Base-by-base conservation (phyloP, 1,139 yeast genomes). In the Geotrichum phurueaensis region DNA sequence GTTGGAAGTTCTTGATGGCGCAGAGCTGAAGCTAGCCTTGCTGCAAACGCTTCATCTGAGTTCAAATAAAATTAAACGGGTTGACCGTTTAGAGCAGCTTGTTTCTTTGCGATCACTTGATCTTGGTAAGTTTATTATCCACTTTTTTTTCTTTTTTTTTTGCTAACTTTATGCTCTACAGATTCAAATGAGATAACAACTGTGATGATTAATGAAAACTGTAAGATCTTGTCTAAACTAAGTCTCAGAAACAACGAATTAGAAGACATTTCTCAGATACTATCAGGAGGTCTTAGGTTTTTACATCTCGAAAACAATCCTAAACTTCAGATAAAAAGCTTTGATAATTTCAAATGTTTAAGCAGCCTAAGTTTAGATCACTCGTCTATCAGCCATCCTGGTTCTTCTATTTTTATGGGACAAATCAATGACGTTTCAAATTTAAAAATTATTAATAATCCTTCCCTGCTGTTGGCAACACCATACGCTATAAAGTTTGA, bases 1-100 rank as follows among this genome's bases (percentile, higher is more conserved):
- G 57, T 62, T 74, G 2, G 59, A 57, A 12, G 51, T 54, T 23
- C 64, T 71, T n/a, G 65, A 68, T 48, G 68, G 71, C 51, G 57
- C 56, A 27, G 63, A 58, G n/a, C 63, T 62, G 27, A 61, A 64
- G 3, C 65, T 71, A 68, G 55, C 51, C 22, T 49, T 52, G 25
- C 53, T 61, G 20, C 53, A 54, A 29, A 29, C 47, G 22, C 48
- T 61, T 6, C 45, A 61, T 15, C 25, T 61, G 31, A 39, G 57
- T 9, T 36, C 54, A 33, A 61, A 61, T 29, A 31, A 53, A 39
- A 64, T 74, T n/a, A 66, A 55, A 45, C 45, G 54, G 20, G 61
- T 72, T 36, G 57, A 51, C 15, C 71, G 73, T 10, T 13, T 61
- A 20, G 57, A 49, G 3, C 23, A 36, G 18, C 47, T 61, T 5